Percentiles rank a stretch among this genome's conserved stretches.
Conservation (phyloP, 2,329 filamentous ascomycete species). For the Penicillium hesseltinei region DNA sequence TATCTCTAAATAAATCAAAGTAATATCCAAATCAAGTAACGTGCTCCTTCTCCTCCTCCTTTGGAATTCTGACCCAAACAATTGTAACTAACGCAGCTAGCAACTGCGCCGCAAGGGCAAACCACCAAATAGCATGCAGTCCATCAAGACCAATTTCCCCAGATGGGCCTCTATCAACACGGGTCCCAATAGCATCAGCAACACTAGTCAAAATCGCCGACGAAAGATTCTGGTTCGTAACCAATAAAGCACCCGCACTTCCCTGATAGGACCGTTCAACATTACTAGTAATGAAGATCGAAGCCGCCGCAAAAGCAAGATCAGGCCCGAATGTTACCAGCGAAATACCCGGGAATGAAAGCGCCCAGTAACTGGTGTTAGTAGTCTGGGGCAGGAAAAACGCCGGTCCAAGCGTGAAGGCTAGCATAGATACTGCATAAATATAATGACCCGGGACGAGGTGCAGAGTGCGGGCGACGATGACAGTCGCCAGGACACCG, state of each 20-base stretch:
- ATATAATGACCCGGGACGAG: slow-evolving; percentile 49
- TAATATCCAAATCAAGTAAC: slow-evolving; percentile 17
- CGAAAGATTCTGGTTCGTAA: slow-evolving; percentile 50
- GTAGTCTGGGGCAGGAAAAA: slow-evolving; percentile 45
- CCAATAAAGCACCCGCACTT: slow-evolving; percentile 46
- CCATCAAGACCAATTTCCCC: slow-evolving; percentile 34
- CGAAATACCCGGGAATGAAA: slow-evolving; percentile 46
- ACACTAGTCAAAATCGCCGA: slow-evolving; percentile 42
- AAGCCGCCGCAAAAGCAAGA: slow-evolving; percentile 48
- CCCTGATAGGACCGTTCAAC: slow-evolving; percentile 50
- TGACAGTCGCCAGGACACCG: slow-evolving; percentile 46
- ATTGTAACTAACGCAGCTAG: slow-evolving; percentile 37
- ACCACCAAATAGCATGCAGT: slow-evolving; percentile 44
- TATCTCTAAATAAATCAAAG: not conserved
- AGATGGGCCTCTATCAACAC: slow-evolving; percentile 21
- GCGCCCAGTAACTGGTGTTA: slow-evolving; percentile 45
- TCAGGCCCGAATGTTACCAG: slow-evolving; percentile 50
- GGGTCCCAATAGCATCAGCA: slow-evolving; percentile 39
- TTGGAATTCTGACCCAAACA: slow-evolving; percentile 43
- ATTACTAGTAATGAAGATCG: slow-evolving; percentile 51
- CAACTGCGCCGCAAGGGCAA: slow-evolving; percentile 39
- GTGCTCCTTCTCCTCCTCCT: slow-evolving; percentile 41
- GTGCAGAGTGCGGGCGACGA: slow-evolving; percentile 50
- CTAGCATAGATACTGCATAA: slow-evolving; percentile 46
- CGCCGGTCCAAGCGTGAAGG: slow-evolving; percentile 39